Evolutionary conservation across 2,329 filamentous ascomycete genomes (phyloP).

Genomic region (Pseudohalonectria lignicola): DNA sequence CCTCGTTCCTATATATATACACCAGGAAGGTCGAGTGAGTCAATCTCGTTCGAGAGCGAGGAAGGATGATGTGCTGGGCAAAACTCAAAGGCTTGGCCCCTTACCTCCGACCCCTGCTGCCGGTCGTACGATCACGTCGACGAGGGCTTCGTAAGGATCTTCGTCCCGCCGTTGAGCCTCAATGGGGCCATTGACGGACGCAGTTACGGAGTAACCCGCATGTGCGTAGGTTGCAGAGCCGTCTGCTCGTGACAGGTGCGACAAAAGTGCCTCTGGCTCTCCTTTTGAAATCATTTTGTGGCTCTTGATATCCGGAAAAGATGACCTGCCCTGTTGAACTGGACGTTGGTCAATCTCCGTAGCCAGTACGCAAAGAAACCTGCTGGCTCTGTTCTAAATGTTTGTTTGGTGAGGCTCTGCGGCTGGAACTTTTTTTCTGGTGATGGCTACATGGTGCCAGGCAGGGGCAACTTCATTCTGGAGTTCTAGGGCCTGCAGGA

Average conservation of each 20-base stretch:
- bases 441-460: no score
- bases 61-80: neutral
- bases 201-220: conserved; percentile 69
- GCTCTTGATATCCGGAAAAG: no score
- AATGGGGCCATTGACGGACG: conserved; percentile 83
- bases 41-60: conserved; percentile 3
- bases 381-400: no score
- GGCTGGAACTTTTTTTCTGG: conserved; percentile 6
- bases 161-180: conserved; percentile 85
- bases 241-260: conserved; percentile 59
- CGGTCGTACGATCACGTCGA: conserved; percentile 86
- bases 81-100: conserved; percentile 12
- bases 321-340: no score
- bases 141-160: conserved; percentile 76
- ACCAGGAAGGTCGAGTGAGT: conserved; percentile 12
- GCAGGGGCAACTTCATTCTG: no score
- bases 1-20: conserved; percentile 43
- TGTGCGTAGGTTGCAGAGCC: conserved; percentile 70
- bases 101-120: conserved; percentile 72
- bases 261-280: conserved; percentile 41
- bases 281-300: conserved; percentile 11
- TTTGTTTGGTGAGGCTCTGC: conserved; percentile 4
- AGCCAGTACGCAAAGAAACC: no score
- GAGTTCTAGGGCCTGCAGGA: no score
- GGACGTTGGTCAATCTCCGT: no score